These are phyloP conservation scores for Globisporangium paroecandrum DNA, from an alignment of 352 stramenopile genomes.

Conservation along the genomic window DNA sequence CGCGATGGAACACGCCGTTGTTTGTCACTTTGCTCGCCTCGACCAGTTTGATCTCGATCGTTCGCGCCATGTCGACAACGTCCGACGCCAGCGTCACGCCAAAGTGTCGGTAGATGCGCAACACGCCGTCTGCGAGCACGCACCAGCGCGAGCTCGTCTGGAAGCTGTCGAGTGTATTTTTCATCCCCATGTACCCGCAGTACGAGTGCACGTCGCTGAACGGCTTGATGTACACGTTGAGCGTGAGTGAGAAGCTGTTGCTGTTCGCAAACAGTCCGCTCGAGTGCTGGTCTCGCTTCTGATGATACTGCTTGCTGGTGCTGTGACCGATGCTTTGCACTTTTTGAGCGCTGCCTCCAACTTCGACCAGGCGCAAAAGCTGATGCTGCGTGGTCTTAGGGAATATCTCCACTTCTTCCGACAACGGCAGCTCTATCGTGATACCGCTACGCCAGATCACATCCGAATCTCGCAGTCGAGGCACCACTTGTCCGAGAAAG, in stretches of 20 bases:
- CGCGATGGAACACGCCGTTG: conserved; percentile 16
- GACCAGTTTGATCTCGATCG: conserved; percentile 44
- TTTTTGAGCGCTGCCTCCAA: conserved; percentile 6
- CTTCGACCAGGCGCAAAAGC: conserved; percentile 35
- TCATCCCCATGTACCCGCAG: conserved; percentile 68
- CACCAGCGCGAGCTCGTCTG: conserved; percentile 69
- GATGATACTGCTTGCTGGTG: not conserved
- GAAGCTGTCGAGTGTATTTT: conserved; percentile 58
- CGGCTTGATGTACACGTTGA: conserved; percentile 43
- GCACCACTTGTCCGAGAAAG: conserved; percentile 56
- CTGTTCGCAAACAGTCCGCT: conserved; percentile 11
- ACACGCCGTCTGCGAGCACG: conserved; percentile 52
- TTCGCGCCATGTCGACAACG: conserved; percentile 47
- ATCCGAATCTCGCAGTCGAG: conserved; percentile 48
- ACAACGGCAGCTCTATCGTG: conserved; percentile 36
- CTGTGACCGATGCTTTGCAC: not conserved
- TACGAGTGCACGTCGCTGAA: conserved; percentile 48
- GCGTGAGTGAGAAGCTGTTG: conserved; percentile 22
- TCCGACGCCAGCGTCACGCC: conserved; percentile 64
- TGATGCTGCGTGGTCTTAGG: conserved; percentile 61
- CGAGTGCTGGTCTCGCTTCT: not conserved
- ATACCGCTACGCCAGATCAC: conserved; percentile 41
- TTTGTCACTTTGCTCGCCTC: conserved; percentile 23
- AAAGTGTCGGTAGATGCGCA: conserved; percentile 74
- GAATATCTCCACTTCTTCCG: conserved; percentile 48